Evolutionary conservation across 2,329 filamentous ascomycete species (phyloP), one percentile per base, ranked within the genome.

Genomic region (Tolypocladium guangdongense): DNA sequence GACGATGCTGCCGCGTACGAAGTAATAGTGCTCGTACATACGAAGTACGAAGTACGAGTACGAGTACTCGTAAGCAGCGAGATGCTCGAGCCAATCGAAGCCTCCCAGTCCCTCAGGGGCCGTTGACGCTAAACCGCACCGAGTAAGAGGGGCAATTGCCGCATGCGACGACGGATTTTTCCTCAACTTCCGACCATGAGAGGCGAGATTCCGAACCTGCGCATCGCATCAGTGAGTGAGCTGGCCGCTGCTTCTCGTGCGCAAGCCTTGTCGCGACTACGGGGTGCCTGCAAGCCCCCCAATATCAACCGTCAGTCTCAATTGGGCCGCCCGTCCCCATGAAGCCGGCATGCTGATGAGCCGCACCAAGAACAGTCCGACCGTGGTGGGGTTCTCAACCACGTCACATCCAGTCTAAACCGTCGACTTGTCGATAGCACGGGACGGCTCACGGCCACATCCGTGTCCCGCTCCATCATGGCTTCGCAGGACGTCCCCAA

Each of bases 401-500:
- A 45, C 24, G 41, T 45, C 41, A 45, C 24, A 45, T 30, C 24
- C 41, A 27, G 3, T n/a, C n/a, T n/a, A n/a, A n/a, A n/a, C n/a
- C n/a, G n/a, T n/a, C n/a, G 30, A 30, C 30, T 8, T 8, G 30
- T 30, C 30, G 5, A 30, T 30, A 30, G 30, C 5, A 30, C 30
- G 30, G 30, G 30, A 30, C 7, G 7, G 5, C 30, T 8, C 30
- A 5, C 4, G 4, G 30, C 30, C 30, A 30, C 4, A 30, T 30
- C 30, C 30, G 30, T 30, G 30, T 38, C 22, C 20, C 47, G 22
- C 33, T 11, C 35, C 49, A 16, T 30, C 22, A 69, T 67, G 65
- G 64, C 65, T 50, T 58, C 64, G 7, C 58, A 62, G 54, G 62
- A 61, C n/a, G 70, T 74, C 24, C 79, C 76, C 62, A 82, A 83